Base-by-base conservation (phyloP, 1,139 yeast genomes). In the Lodderomyces oxycetoniae region DNA sequence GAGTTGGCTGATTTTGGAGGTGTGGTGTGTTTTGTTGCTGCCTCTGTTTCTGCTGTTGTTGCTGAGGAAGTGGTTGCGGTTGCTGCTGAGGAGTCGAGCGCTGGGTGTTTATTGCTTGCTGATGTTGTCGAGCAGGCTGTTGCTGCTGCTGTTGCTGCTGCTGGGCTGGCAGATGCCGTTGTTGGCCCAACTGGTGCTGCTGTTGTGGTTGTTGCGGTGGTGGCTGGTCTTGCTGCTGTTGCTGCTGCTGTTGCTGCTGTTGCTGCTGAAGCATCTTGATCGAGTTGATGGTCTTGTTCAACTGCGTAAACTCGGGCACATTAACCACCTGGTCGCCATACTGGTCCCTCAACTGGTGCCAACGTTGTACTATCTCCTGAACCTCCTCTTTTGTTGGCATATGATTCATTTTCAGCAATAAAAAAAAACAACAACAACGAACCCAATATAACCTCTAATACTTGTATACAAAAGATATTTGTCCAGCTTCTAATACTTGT, bases 311-410 rank as follows among this genome's bases (percentile, higher is more conserved):
- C 55, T 79, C 85, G 11, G 79, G 79, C 22, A 75, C 74, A 41
- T 71, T 73, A 8, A 68, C 67, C 1, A 79, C 85, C 43, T 71
- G 76, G 31, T 77, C 82, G n/a, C 85, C 84, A 47, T 64, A 75
- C 48, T 78, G 81, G 36, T 67, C 66, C 39, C 76, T 68, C 44
- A 79, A 59, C 49, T 74, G 80, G 44, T 75, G 77, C 83, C 84
- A 77, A 41, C 83, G 72, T 53, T 65, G 68, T 36, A 67, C 50
- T 22, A 62, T 57, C 45, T 60, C 63, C 48, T 65, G 72, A 26
- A 68, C 52, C 40, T 68, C 73, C 47, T 69, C 74, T 44, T 67
- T 55, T 42, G 54, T 59, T 32, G 57, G 48, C 38, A 50, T 58
- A 29, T 57, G 50, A 45, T 58, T 60, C 65, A 60, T 59, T 19